Evolutionary conservation across 352 stramenopile species (phyloP), one percentile per base, ranked within the genome.

Genomic region (Albugo candida): DNA sequence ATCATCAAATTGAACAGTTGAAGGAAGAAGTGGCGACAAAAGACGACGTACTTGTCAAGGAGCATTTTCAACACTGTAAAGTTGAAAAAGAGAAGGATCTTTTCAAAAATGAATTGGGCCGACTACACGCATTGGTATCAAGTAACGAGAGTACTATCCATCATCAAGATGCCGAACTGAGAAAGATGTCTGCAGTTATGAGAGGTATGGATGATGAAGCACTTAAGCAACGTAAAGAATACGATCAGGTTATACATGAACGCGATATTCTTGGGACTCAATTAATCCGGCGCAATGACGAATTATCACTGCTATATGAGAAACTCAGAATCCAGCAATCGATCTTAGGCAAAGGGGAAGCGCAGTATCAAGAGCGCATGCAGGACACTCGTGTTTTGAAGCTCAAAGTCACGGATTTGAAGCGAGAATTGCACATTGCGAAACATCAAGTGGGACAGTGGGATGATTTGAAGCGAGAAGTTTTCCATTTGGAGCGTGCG

Each of bases 261-360:
- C 77, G 92, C 18, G 92, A 98, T 58, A 96, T 98, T 45, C 69
- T 98, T 19, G 92, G 92, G 27, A 96, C 89, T 39, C 92, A 98
- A 60, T 73, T 98, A 16, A 97, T 97, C 42, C 79, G 91, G 2
- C 81, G 92, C 40, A 97, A 97, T 56, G 88, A 97, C 55, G 93
- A 98, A 60, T 64, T 98, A 4, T 85, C 87, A n/a, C 64, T 97
- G 35, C 58, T 98, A 14, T 97, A 97, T 58, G 93, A 98, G 61
- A 97, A 97, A 60, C 82, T 97, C 42, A 97, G 96, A 64, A 95
- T 98, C 36, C 85, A 97, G 58, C 81, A 97, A 54, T 94, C 68
- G 24, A 97, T 84, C 16, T 68, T 97, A 21, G 75, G 65, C 38
- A 95, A 94, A 50, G 88, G 92, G 31, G 91, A 97, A 62, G 70